phyloP scores from a whole-genome alignment of 768 basidiomycete genomes.

The Boletus edulis region DNA sequence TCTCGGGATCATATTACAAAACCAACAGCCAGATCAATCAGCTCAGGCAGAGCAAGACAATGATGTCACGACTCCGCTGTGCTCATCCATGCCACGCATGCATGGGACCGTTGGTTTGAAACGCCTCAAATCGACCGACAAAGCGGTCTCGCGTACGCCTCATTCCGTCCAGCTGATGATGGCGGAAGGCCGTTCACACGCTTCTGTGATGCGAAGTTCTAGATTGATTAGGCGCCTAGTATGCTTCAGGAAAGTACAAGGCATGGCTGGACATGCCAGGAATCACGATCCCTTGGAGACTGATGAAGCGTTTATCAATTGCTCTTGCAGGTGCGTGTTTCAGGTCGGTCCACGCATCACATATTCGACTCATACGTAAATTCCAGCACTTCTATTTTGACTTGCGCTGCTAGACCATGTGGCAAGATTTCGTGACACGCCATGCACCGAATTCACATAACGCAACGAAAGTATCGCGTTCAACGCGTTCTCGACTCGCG shows the following conservation, averaged over 20 bases:
- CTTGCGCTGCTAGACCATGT: neutral
- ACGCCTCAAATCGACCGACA: neutral
- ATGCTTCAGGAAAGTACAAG: neutral
- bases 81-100: neutral
- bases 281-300: neutral
- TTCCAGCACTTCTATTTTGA: neutral
- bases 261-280: neutral
- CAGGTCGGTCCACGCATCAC: neutral
- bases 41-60: neutral
- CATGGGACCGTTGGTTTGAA: neutral
- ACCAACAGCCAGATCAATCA: neutral
- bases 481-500: neutral
- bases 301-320: neutral
- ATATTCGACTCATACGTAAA: neutral
- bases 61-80: neutral
- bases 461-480: neutral
- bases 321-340: neutral
- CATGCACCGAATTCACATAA: neutral
- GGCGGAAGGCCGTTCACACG: neutral
- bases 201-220: neutral
- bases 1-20: neutral
- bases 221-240: neutral
- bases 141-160: neutral
- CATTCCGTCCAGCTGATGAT: neutral
- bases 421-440: neutral